A percentile compares a stretch with the other conserved stretches of the same genome.
These are phyloP conservation scores for Aegilops umbellulata DNA, from an alignment of 176 grass and related monocot species.

Conservation along the genomic window DNA sequence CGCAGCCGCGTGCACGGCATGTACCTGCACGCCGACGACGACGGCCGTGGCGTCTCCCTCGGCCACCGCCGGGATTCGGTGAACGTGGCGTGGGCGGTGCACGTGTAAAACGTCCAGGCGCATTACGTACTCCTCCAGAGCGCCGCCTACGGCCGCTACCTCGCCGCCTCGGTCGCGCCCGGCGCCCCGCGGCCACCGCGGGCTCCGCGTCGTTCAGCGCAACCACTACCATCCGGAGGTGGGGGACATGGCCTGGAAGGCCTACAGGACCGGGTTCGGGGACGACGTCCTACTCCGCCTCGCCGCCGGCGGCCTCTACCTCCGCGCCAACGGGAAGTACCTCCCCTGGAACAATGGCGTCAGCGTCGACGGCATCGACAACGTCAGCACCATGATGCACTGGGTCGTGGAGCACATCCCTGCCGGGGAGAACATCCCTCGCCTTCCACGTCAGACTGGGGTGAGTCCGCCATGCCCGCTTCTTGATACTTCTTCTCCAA, in stretches of 20 bases:
- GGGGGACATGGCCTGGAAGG: not conserved
- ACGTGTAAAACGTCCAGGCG: not conserved
- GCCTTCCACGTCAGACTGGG: not conserved
- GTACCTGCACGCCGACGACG: constrained; percentile 19
- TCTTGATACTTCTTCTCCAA: too few relatives aligned
- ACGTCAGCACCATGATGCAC: not conserved
- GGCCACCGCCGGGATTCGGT: not conserved
- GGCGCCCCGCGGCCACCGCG: not conserved
- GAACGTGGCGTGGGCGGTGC: constrained; percentile 13
- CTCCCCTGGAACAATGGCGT: not conserved
- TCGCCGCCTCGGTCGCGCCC: not conserved
- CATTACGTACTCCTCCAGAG: not conserved
- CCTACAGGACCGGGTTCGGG: not conserved
- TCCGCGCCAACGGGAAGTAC: not conserved
- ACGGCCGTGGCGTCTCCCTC: not conserved
- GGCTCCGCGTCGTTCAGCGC: not conserved
- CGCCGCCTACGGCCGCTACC: constrained; percentile 26
- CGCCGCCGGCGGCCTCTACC: not conserved
- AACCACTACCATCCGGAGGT: not conserved
- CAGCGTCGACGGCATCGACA: not conserved
- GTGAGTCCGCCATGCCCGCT: not conserved
- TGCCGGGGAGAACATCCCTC: not conserved
- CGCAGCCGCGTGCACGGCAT: not conserved
- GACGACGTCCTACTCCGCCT: not conserved
- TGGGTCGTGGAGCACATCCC: not conserved